phyloP scores from a whole-genome alignment of 371 early-diverging fungal genomes.

The Umbelopsis sp. region DNA sequence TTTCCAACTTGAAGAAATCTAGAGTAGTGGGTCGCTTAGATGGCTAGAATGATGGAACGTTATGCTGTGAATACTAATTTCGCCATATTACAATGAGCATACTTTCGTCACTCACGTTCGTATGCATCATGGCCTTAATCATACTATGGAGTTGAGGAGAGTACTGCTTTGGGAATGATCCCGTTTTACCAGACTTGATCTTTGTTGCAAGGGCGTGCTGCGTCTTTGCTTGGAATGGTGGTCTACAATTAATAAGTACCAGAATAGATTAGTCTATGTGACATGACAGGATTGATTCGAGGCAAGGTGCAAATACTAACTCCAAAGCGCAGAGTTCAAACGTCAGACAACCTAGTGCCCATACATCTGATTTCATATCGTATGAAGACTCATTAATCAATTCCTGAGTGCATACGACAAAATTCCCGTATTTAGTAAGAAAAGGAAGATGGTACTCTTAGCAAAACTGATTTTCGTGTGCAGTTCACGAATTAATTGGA shows the following conservation, averaged over 20 bases:
- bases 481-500: neutral
- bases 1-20: slow-evolving; percentile 29
- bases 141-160: slow-evolving; percentile 48
- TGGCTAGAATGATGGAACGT: slow-evolving; percentile 24
- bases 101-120: slow-evolving; percentile 39
- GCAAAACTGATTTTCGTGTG: neutral
- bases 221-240: slow-evolving; percentile 67
- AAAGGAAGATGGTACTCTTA: no score
- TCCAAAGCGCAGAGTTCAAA: slow-evolving; percentile 72
- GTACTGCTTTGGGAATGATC: slow-evolving; percentile 54
- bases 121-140: slow-evolving; percentile 57
- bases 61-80: neutral
- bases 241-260: slow-evolving; percentile 35
- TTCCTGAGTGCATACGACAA: slow-evolving; percentile 42
- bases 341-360: slow-evolving; percentile 73
- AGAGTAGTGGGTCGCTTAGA: slow-evolving; percentile 34
- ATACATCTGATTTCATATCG: slow-evolving; percentile 70
- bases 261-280: neutral
- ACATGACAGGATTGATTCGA: neutral
- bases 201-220: slow-evolving; percentile 54
- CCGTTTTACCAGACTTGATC: slow-evolving; percentile 55
- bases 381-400: slow-evolving; percentile 63
- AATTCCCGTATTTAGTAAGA: neutral
- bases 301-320: slow-evolving; percentile 34
- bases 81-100: neutral